Percentiles rank a stretch among this genome's conserved stretches.
Evolutionary conservation across 1,284 basidiomycete species (phyloP).

Genomic region (Termitomyces sp.): DNA sequence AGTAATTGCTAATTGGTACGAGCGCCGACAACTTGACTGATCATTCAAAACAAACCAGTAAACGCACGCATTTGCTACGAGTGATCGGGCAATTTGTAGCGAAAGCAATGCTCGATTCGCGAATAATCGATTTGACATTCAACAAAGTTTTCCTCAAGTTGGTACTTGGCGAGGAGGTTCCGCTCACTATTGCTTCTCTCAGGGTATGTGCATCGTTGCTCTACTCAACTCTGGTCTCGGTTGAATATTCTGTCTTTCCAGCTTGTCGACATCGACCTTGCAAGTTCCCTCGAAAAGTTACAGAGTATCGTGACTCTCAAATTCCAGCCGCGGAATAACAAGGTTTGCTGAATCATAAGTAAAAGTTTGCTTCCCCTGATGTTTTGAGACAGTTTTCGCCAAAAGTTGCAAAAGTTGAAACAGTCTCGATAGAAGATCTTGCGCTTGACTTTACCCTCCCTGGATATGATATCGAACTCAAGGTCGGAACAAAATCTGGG

Average conservation of each 20-base stretch:
- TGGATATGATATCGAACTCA: constrained; percentile 89
- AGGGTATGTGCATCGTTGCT: constrained; percentile 41
- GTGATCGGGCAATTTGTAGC: constrained; percentile 97
- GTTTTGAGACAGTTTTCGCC: constrained; percentile 36
- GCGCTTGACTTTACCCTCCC: constrained; percentile 95
- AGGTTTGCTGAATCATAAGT: constrained; percentile 32
- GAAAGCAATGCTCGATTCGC: constrained; percentile 94
- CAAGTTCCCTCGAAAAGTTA: constrained; percentile 81
- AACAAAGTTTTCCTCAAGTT: constrained; percentile 91
- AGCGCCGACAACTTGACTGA: constrained; percentile 2
- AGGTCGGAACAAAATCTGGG: constrained; percentile 40
- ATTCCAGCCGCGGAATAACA: constrained; percentile 40
- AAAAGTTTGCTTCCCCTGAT: background rate
- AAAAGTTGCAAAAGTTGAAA: constrained; percentile 54
- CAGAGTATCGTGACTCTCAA: constrained; percentile 49
- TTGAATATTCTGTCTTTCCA: constrained; percentile 23
- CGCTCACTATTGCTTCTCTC: constrained; percentile 77
- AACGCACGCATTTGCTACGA: constrained; percentile 79
- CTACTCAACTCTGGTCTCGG: constrained; percentile 1
- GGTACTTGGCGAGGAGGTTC: constrained; percentile 81
- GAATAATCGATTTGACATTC: constrained; percentile 95
- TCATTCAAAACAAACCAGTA: constrained; percentile 35
- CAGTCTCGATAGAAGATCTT: constrained; percentile 78
- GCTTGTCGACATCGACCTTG: constrained; percentile 81
- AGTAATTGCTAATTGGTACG: constrained; percentile 25